phyloP scores from a whole-genome alignment of 768 basidiomycete species.

The Leccinum aurantiacum region DNA sequence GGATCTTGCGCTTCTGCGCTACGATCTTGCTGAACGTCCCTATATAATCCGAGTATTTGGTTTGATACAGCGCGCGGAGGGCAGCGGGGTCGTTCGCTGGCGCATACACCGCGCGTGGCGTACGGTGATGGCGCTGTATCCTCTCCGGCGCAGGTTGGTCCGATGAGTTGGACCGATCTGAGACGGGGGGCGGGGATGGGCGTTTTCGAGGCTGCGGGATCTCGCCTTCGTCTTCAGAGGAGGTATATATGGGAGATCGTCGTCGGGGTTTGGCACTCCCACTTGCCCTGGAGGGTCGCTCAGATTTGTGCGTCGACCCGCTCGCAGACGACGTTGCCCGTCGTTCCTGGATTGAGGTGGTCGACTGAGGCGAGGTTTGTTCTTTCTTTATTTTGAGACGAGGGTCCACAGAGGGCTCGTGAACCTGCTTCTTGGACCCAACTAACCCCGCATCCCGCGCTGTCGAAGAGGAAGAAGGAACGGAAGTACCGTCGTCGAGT shows the following conservation, averaged over 20 bases:
- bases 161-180: constrained; percentile 26
- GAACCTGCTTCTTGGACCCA: constrained; percentile 37
- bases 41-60: constrained; percentile 53
- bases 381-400: constrained; percentile 41
- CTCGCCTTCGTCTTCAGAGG: constrained; percentile 61
- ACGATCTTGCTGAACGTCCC: constrained; percentile 45
- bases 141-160: constrained; percentile 18
- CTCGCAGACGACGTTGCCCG: constrained; percentile 1
- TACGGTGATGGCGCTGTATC: constrained; percentile 23
- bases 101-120: constrained; percentile 34
- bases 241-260: constrained; percentile 62
- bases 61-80: constrained; percentile 54
- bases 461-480: constrained; percentile 13
- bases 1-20: constrained; percentile 51
- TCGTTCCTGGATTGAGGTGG: constrained; percentile 17
- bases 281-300: constrained; percentile 22
- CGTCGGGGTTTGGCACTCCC: constrained; percentile 43
- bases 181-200: constrained; percentile 28
- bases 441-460: constrained; percentile 27
- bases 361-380: constrained; percentile 26
- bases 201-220: constrained; percentile 30
- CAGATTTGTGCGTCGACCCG: constrained; percentile 15
- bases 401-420: constrained; percentile 23
- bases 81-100: constrained; percentile 48
- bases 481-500: constrained; percentile 36